Evolutionary conservation across 1,139 yeast genomes (phyloP).

Genomic region (Yarrowia galli): DNA sequence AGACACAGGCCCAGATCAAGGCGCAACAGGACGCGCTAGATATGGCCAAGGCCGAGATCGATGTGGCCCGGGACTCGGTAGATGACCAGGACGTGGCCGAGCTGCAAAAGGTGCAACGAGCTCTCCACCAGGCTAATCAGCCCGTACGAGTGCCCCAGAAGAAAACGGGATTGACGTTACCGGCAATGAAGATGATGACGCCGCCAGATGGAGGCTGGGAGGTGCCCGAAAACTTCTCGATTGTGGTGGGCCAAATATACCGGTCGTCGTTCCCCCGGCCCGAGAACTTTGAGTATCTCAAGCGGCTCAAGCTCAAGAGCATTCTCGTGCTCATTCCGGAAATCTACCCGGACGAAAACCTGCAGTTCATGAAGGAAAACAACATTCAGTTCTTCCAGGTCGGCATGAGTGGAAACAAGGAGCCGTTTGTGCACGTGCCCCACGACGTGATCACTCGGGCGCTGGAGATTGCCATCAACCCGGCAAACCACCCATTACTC

Average conservation of each 20-base stretch:
- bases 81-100: constrained; percentile 5
- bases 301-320: constrained; percentile 68
- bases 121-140: neutral
- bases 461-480: constrained; percentile 77
- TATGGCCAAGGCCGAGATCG: constrained; percentile 20
- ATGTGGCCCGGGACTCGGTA: neutral
- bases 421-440: constrained; percentile 82
- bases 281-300: constrained; percentile 76
- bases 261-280: constrained; percentile 89
- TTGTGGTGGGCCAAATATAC: constrained; percentile 80
- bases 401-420: constrained; percentile 95
- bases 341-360: constrained; percentile 81
- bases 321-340: constrained; percentile 89
- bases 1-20: constrained; percentile 1
- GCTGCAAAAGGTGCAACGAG: constrained; percentile 12
- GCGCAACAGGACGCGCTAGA: constrained; percentile 11
- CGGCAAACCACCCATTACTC: constrained; percentile 85
- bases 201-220: constrained; percentile 39
- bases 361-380: constrained; percentile 64
- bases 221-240: constrained; percentile 85
- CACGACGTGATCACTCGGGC: constrained; percentile 81
- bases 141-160: neutral
- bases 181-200: constrained; percentile 19
- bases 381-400: constrained; percentile 78
- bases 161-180: constrained; percentile 16